phyloP scores from a whole-genome alignment of 2,329 filamentous ascomycete genomes.

The Domatiomyces catenatus region DNA sequence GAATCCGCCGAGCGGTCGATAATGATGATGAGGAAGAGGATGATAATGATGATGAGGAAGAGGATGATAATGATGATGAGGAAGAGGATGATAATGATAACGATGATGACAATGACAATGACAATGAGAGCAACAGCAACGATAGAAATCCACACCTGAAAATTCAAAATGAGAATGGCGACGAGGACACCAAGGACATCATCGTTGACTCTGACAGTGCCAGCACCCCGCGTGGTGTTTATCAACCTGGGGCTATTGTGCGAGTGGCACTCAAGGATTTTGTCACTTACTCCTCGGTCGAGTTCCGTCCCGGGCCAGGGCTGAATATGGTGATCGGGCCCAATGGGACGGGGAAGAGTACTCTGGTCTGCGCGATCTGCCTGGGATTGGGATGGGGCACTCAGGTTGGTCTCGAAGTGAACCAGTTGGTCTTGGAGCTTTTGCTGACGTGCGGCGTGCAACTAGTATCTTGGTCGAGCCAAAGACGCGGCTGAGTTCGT shows the following conservation, averaged over 20 bases:
- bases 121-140: too few relatives aligned
- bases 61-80: not conserved
- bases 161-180: conserved; percentile 4
- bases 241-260: conserved; percentile 70
- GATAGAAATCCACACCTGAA: too few relatives aligned
- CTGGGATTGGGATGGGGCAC: conserved; percentile 75
- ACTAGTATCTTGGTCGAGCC: conserved; percentile 63
- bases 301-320: conserved; percentile 80
- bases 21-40: conserved; percentile 12
- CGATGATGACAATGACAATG: not conserved
- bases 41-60: not conserved
- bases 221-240: conserved; percentile 4
- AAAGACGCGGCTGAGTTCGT: conserved; percentile 79
- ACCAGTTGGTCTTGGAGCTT: too few relatives aligned
- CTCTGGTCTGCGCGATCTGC: conserved; percentile 90
- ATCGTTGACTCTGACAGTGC: not conserved
- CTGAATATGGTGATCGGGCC: conserved; percentile 98
- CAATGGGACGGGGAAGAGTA: conserved; percentile 97
- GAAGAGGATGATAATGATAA: not conserved
- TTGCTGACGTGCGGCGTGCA: not conserved
- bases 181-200: conserved; percentile 1
- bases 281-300: conserved; percentile 83
- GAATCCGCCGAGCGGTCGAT: conserved; percentile 7
- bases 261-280: conserved; percentile 77
- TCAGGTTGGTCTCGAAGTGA: conserved; percentile 27